Evolutionary conservation across 1,284 basidiomycete genomes (phyloP), one percentile per base, ranked within the genome.

Genomic region (Ustilago esculenta): DNA sequence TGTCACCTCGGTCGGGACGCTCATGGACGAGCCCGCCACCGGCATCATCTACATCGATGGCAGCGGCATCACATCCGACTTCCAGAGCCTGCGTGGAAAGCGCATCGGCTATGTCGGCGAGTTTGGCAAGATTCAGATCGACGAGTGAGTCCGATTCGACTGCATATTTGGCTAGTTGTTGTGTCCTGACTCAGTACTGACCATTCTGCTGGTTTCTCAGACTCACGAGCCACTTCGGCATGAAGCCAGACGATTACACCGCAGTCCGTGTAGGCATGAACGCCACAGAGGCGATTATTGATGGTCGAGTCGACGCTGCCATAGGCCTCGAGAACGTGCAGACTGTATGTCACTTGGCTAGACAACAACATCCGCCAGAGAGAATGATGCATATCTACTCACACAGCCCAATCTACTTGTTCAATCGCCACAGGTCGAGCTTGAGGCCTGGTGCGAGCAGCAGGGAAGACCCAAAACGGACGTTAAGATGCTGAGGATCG

Each of bases 21-120:
- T 81, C 35, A 77, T 83, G 75, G 77, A 81, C 45, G 82, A 83
- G 66, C 83, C 83, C 23, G 82, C 83, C 69, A 83, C 83, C 12
- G 83, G 83, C 18, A 72, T 83, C 33, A 72, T 83, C 49, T 83
- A 83, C 70, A 73, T 83, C 41, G 76, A 80, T 48, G 81, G 82
- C 10, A 76, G 73, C 11, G 82, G 80, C 29, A 77, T 83, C 66
- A 77, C 77, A 17, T 43, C 75, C n/a, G 80, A 83, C 69, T 83
- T 84, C 49, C 69, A 57, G 42, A 78, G 76, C 18, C 76, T 84
- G 23, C 72, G 75, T 8, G 83, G 82, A 42, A 83, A 83, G 66
- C 82, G 75, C 70, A 85, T 81, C 80, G 61, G 82, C 65, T 80
- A 85, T 79, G 76, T 85, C 70, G 74, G 83, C 70, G 65, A 85